phyloP scores from a whole-genome alignment of 2,329 filamentous ascomycete genomes.

The Lecanoromycetidae sp. region DNA sequence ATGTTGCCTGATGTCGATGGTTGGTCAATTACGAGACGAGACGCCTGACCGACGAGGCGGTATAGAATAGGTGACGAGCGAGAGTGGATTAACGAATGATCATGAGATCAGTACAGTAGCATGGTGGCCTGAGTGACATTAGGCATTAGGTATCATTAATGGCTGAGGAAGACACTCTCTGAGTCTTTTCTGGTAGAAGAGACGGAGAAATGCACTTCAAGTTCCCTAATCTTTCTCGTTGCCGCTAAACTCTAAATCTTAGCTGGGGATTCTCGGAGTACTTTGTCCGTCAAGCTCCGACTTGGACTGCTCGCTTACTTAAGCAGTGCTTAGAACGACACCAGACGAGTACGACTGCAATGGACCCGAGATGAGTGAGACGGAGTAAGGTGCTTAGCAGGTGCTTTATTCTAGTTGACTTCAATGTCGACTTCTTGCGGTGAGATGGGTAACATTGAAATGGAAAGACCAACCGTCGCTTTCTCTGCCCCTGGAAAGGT shows the following conservation, averaged over 20 bases:
- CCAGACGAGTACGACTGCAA: too few species aligned
- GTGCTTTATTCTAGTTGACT: neutral
- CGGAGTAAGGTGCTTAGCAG: too few species aligned
- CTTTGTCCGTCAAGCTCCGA: too few species aligned
- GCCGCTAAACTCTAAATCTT: too few species aligned
- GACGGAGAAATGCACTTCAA: too few species aligned
- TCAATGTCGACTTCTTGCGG: conserved; percentile 39
- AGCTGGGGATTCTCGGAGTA: too few species aligned
- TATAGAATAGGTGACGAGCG: neutral
- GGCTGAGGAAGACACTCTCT: too few species aligned
- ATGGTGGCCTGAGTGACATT: neutral
- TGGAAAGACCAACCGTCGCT: conserved; percentile 5
- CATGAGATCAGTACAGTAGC: conserved; percentile 2
- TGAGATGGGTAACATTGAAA: neutral
- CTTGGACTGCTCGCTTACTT: too few species aligned
- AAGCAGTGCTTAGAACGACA: too few species aligned
- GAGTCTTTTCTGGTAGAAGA: too few species aligned
- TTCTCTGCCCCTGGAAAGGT: conserved; percentile 88
- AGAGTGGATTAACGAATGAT: neutral
- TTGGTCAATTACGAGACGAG: conserved; percentile 14
- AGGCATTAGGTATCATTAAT: neutral
- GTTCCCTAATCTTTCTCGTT: too few species aligned
- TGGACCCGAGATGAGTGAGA: too few species aligned
- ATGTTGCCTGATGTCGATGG: conserved; percentile 9
- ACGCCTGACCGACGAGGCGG: conserved; percentile 6